Evolutionary conservation across 1,284 basidiomycete genomes (phyloP), one percentile per base, ranked within the genome.

Genomic region (Cryptococcus sp.): DNA sequence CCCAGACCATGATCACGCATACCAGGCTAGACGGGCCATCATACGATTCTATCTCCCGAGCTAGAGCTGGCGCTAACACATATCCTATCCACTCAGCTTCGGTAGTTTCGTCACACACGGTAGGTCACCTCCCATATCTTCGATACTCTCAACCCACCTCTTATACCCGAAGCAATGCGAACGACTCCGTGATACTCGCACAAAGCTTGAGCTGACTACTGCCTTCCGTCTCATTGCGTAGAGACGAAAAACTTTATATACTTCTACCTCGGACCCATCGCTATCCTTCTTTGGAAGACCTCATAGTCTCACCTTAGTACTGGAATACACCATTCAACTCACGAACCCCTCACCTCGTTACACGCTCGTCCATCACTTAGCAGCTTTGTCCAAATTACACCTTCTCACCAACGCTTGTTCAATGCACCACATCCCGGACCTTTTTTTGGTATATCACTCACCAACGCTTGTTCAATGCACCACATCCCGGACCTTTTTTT

Each of bases 241-340:
- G 92, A 95, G 85, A 93, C 92, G 64, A 93, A 93, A 78, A 89
- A 95, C 77, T 96, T 96, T 81, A 93, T 96, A 81, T 96, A 95
- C 83, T 94, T 94, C 81, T 94, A 94, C 82, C 83, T 94, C 73
- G 91, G 90, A 56, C 82, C 86, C 39, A 86, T 93, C 64, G 92
- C 92, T 59, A 85, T 95, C 79, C 86, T 95, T 78, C 87, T 95
- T 80, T 95, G 92, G 92, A 94, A 93, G 81, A 93, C 90, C 81
- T 91, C 78, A 53, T 79, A 65, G 56, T 43, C 48, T n/a, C n/a
- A 1, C n/a, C 41, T 44, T 8, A 43, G 29, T 10, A 13, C 29
- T 10, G 8, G 29, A 34, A 34, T 34, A 13, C 8, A 7, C 8
- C 29, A 10, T 2, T 10, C 29, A 10, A 5, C 29, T 34, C 29